A percentile compares a stretch with the other conserved stretches of the same genome.
Conservation (phyloP, 805 yeast genomes). For the Candida ascalaphidarum region DNA sequence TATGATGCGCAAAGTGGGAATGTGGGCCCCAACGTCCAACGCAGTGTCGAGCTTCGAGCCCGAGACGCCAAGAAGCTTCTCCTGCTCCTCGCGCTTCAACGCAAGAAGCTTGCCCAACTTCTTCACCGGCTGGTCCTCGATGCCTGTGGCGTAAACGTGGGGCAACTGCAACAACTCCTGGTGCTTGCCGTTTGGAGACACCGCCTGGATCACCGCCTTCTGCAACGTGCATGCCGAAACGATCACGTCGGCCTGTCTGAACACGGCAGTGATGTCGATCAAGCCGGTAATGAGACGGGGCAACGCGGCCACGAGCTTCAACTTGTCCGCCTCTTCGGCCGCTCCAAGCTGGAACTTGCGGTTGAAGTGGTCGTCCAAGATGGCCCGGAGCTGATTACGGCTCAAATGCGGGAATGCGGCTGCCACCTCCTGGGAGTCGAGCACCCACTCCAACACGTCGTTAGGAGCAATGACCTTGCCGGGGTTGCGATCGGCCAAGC, state of each 20-base stretch:
- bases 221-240: conserved; percentile 54
- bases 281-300: conserved; percentile 64
- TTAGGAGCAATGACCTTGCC: conserved; percentile 53
- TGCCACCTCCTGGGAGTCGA: conserved; percentile 59
- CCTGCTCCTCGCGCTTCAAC: conserved; percentile 45
- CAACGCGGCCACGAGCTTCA: conserved; percentile 51
- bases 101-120: conserved; percentile 67
- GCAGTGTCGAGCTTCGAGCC: conserved; percentile 41
- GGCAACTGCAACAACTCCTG: conserved; percentile 80
- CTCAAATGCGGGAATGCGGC: conserved; percentile 32
- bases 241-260: conserved; percentile 65
- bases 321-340: conserved; percentile 30
- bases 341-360: conserved; percentile 29
- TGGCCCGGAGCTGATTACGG: conserved; percentile 37
- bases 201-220: conserved; percentile 70
- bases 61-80: conserved; percentile 46
- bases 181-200: conserved; percentile 41
- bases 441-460: conserved; percentile 50
- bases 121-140: conserved; percentile 36
- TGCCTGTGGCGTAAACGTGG: conserved; percentile 44
- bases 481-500: conserved; percentile 67
- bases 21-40: conserved; percentile 46
- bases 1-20: conserved; percentile 63
- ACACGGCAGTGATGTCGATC: conserved; percentile 72
- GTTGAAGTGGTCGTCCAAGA: conserved; percentile 51